Evolutionary conservation across 345 rosid genomes (phyloP).

Genomic region (Camelina neglecta): DNA sequence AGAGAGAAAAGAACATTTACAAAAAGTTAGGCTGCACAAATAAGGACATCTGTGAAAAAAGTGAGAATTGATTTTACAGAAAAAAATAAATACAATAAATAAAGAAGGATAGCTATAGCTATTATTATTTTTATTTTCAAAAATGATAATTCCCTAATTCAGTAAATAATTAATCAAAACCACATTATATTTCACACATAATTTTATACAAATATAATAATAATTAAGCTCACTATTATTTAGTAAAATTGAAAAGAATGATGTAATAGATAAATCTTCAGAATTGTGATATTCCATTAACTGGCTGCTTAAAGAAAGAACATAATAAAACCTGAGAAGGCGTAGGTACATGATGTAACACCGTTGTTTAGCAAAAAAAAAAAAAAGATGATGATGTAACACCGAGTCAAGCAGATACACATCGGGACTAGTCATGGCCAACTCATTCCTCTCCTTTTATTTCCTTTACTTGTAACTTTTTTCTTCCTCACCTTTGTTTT

Average conservation of each 20-base stretch:
- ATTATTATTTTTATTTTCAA: too few relatives aligned
- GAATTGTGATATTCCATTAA: background rate
- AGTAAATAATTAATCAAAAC: background rate
- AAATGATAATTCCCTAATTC: background rate
- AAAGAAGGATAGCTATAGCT: background rate
- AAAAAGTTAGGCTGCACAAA: slow-evolving; percentile 26
- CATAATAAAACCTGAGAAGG: slow-evolving; percentile 20
- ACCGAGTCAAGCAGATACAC: slow-evolving; percentile 20
- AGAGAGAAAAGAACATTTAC: background rate
- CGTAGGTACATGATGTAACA: slow-evolving; percentile 28
- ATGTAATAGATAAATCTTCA: background rate
- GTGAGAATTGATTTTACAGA: slow-evolving; percentile 10
- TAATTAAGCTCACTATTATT: background rate
- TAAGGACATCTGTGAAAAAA: slow-evolving; percentile 28
- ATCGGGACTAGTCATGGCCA: slow-evolving; percentile 30
- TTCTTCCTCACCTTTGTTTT: background rate
- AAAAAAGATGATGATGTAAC: slow-evolving; percentile 7
- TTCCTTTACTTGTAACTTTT: background rate
- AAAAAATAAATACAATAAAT: background rate
- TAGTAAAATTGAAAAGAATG: background rate
- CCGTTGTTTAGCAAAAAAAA: too few relatives aligned
- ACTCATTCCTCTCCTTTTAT: slow-evolving; percentile 27
- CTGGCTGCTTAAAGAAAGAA: background rate
- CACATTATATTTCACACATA: background rate
- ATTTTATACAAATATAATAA: background rate